Conservation (phyloP, 1,139 yeast species). For the Taphrina communis region DNA sequence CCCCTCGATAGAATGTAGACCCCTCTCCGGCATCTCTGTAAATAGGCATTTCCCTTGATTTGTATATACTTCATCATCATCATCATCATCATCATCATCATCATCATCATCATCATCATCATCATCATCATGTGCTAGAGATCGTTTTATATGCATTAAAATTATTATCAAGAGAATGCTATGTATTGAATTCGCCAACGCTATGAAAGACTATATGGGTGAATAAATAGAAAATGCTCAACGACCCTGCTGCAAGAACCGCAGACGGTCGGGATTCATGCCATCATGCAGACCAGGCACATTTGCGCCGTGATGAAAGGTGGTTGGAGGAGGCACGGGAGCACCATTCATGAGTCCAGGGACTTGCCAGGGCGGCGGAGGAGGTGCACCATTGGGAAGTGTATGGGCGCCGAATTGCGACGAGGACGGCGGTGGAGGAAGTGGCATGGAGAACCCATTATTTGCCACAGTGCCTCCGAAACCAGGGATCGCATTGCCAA, state of each 20-base stretch:
- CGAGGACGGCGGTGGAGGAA: slow-evolving; percentile 3
- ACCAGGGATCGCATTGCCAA: slow-evolving; percentile 23
- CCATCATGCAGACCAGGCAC: slow-evolving; percentile 28
- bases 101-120: too few species aligned
- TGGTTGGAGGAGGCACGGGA: slow-evolving; percentile 18
- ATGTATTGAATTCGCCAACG: not conserved
- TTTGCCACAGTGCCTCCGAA: slow-evolving; percentile 11
- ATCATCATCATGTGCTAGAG: too few species aligned
- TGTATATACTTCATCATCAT: too few species aligned
- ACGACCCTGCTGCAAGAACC: slow-evolving; percentile 16
- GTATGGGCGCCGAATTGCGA: not conserved
- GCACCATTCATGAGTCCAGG: slow-evolving; percentile 1
- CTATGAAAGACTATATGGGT: slow-evolving; percentile 6
- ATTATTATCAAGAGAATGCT: too few species aligned
- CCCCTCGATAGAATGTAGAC: slow-evolving; percentile 95
- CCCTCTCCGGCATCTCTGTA: too few species aligned
- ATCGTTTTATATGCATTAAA: too few species aligned
- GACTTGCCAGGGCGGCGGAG: slow-evolving; percentile 19
- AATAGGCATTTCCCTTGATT: too few species aligned
- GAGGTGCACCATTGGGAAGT: not conserved
- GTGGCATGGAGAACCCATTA: not conserved
- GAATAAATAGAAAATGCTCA: too few species aligned
- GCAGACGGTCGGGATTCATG: slow-evolving; percentile 32
- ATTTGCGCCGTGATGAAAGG: not conserved
- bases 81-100: too few species aligned